Evolutionary conservation across 768 basidiomycete species (phyloP).

Genomic region (Hygrophoropsis aurantiaca): DNA sequence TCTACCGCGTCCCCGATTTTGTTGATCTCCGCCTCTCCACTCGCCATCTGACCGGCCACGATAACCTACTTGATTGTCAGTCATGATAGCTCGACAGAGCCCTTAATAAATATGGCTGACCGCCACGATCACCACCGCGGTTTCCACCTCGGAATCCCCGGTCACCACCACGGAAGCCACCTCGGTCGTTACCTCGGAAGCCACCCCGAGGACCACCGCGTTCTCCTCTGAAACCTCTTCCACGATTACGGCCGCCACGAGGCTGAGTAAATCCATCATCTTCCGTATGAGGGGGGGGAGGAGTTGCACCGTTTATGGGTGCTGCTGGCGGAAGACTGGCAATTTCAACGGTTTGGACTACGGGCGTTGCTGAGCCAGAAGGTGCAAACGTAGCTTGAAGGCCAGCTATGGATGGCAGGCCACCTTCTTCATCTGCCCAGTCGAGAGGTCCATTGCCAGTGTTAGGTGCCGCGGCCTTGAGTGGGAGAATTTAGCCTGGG

Average conservation of each 20-base stretch:
- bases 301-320: conserved; percentile 19
- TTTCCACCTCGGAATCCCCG: conserved; percentile 30
- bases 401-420: conserved; percentile 73
- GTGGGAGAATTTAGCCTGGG: not conserved
- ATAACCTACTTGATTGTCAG: conserved; percentile 8
- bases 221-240: conserved; percentile 41
- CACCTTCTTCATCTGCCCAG: conserved; percentile 78
- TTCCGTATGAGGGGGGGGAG: conserved; percentile 31
- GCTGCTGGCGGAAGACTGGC: conserved; percentile 23
- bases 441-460: conserved; percentile 49
- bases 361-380: conserved; percentile 70
- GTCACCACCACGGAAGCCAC: conserved; percentile 33
- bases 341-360: conserved; percentile 34
- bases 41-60: conserved; percentile 36
- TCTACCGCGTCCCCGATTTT: conserved; percentile 40
- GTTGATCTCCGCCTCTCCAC: conserved; percentile 46
- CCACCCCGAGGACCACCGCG: conserved; percentile 42
- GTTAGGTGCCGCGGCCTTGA: no score
- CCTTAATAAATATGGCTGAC: conserved; percentile 19
- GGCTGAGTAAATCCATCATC: conserved; percentile 65
- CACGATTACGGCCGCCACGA: conserved; percentile 49
- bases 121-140: conserved; percentile 32
- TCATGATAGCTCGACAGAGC: conserved; percentile 10
- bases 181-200: conserved; percentile 41
- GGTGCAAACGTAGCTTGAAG: conserved; percentile 77